Evolutionary conservation across 2,329 filamentous ascomycete species (phyloP).

Genomic region (Penicillium concentricum): DNA sequence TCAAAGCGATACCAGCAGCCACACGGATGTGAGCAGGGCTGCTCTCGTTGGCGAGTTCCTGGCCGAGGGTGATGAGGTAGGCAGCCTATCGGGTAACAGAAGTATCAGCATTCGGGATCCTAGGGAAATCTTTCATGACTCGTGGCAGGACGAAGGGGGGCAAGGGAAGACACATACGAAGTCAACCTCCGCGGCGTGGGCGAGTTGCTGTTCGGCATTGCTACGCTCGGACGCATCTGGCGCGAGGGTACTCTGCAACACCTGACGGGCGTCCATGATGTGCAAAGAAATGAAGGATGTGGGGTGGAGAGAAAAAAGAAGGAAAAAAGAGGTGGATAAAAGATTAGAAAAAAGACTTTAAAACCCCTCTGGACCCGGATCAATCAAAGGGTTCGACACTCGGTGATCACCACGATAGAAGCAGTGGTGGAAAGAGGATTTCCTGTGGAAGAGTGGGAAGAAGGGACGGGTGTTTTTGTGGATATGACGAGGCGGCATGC

Average conservation of each 20-base stretch:
- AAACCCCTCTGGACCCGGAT: constrained; percentile 17
- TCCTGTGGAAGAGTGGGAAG: constrained; percentile 25
- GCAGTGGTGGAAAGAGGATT: constrained; percentile 16
- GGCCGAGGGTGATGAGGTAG: constrained; percentile 89
- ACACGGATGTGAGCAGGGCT: constrained; percentile 81
- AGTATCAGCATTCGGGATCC: constrained; percentile 25
- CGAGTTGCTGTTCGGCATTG: constrained; percentile 90
- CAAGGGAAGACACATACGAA: constrained; percentile 66
- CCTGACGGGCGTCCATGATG: constrained; percentile 95
- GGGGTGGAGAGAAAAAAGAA: constrained; percentile 18
- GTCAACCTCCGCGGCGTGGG: constrained; percentile 87
- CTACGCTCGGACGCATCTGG: constrained; percentile 86
- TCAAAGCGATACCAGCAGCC: constrained; percentile 92
- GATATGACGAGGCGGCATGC: constrained; percentile 41
- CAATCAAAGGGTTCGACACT: constrained; percentile 18
- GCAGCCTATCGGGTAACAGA: constrained; percentile 62
- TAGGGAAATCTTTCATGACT: neutral
- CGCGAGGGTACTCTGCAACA: constrained; percentile 95
- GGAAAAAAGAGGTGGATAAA: constrained; percentile 20
- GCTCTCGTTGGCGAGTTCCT: constrained; percentile 89
- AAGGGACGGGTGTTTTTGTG: constrained; percentile 40
- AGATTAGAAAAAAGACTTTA: constrained; percentile 18
- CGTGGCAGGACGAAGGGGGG: constrained; percentile 32
- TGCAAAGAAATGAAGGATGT: constrained; percentile 24
- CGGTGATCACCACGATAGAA: constrained; percentile 19